Percentiles rank a stretch among this genome's conserved stretches.
Evolutionary conservation across 441 rosid genomes (phyloP).

Genomic region (Populus hybrid): DNA sequence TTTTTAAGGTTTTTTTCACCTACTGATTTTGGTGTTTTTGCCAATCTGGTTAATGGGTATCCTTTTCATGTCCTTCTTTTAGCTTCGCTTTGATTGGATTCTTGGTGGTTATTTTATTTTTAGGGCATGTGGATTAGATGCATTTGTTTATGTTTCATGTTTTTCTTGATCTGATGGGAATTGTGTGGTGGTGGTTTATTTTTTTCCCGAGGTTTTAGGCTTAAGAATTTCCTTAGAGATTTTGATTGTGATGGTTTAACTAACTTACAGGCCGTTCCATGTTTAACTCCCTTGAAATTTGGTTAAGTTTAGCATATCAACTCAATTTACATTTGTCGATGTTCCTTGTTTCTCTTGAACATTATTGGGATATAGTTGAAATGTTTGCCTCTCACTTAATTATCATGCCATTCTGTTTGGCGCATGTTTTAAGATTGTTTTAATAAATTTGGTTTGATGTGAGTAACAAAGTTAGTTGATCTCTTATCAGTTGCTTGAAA

Average conservation of each 20-base stretch:
- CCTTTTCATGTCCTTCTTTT: not conserved
- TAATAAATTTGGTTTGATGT: not conserved
- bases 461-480: not conserved
- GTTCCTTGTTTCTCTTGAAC: not conserved
- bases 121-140: not conserved
- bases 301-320: not conserved
- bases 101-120: not conserved
- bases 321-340: not conserved
- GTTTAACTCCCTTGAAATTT: not conserved
- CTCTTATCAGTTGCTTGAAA: not conserved
- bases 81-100: slow-evolving; percentile 4
- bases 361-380: not conserved
- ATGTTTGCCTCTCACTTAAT: not conserved
- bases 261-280: not conserved
- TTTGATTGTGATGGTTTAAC: not conserved
- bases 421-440: not conserved
- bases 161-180: not conserved
- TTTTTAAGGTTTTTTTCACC: not conserved
- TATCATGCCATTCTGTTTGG: not conserved
- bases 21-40: not conserved
- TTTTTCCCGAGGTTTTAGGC: not conserved
- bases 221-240: not conserved
- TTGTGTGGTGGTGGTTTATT: not conserved
- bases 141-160: not conserved
- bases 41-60: not conserved